Evolutionary conservation across 2,329 filamentous ascomycete species (phyloP), one percentile per base, ranked within the genome.

Genomic region (Bipolaris oryzae): DNA sequence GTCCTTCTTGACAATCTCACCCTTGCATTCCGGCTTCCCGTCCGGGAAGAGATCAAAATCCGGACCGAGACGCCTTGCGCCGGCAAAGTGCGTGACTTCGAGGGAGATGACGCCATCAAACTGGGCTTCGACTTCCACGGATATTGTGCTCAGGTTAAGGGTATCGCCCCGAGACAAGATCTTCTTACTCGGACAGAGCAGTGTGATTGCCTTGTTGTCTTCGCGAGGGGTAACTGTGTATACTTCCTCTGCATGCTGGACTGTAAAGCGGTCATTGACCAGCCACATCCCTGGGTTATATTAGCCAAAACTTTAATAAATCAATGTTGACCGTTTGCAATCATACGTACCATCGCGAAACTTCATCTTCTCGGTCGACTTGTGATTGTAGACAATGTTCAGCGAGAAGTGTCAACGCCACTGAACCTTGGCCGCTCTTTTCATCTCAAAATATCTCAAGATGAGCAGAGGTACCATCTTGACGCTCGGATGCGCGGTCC

Each of bases 161-260:
- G 81, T 84, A 63, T 87, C 84, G 16, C 83, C 82, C 39, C 85
- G 78, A 3, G 76, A 78, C 35, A 76, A 74, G 53, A 87, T 84
- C 66, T 84, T 82, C 58, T 76, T 78, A 1, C 84, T 85, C 9
- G 85, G 85, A 61, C 85, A 87, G 0, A 87, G 75, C 15, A 87
- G 77, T 21, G 78, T 81, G 45, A 87, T 53, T 6, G 80, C 81
- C 59, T 80, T 81, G 5, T 78, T 78, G 49, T 78, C 74, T 37
- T 71, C 58, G 1, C 78, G 81, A 46, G 80, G 73, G 4, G 78
- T 80, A 49, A 83, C 76, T 7, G 81, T 79, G 68, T 86, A 83
- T 15, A 89, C 78, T 58, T 89, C 86, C 73, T 89, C 87, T 33
- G 87, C 87, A 64, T 89, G 89, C 68, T 88, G 85, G 23, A 87